Conservation (phyloP, 208 protist species). For the Strigomonas galati region DNA sequence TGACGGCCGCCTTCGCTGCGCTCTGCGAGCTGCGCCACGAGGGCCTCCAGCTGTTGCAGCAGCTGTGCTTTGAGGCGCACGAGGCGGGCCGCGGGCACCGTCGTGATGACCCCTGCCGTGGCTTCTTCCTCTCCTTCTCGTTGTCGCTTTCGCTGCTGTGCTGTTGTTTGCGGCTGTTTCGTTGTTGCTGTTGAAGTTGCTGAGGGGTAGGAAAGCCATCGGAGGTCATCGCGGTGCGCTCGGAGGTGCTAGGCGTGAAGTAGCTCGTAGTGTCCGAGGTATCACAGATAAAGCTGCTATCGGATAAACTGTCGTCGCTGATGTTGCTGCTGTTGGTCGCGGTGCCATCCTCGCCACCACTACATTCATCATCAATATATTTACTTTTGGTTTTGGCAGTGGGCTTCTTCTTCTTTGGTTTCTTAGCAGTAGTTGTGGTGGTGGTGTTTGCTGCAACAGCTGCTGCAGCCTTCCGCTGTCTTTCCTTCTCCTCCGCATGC, state of each 20-base stretch:
- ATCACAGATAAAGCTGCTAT: background rate
- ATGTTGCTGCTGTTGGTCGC: background rate
- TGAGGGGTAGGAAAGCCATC: background rate
- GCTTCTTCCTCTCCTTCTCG: background rate
- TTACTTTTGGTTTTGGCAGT: background rate
- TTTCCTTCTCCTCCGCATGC: background rate
- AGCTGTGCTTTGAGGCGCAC: constrained; percentile 46
- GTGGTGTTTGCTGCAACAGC: too few relatives aligned
- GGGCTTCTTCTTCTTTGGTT: background rate
- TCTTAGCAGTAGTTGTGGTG: background rate
- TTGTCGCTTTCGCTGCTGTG: background rate
- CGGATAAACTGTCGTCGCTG: background rate
- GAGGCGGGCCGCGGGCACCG: constrained; percentile 46
- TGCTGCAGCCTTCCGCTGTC: background rate
- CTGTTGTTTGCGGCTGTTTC: background rate
- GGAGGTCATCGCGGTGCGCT: background rate
- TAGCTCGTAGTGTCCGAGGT: background rate
- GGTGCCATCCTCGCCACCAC: background rate
- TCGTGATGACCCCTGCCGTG: constrained; percentile 4
- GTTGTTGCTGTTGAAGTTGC: background rate
- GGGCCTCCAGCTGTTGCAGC: constrained; percentile 55
- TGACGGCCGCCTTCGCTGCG: constrained; percentile 62
- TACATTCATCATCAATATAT: constrained; percentile 10
- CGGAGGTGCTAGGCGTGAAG: constrained; percentile 1
- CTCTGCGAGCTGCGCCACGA: constrained; percentile 74